phyloP scores from a whole-genome alignment of 768 basidiomycete species.

The Naganishia friedmannii region DNA sequence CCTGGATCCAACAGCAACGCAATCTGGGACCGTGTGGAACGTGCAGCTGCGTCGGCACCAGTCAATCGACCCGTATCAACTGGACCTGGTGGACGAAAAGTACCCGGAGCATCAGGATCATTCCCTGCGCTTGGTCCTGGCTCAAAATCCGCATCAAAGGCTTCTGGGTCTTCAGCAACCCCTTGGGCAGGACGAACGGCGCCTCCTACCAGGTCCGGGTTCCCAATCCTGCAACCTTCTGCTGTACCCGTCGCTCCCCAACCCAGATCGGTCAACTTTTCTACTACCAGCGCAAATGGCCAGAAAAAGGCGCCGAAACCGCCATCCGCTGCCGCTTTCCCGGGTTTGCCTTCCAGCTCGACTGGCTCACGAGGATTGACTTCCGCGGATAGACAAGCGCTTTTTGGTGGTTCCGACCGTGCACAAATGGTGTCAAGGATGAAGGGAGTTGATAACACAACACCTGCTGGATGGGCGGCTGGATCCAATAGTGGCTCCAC shows the following conservation, averaged over 20 bases:
- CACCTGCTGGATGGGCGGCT: conserved; percentile 6
- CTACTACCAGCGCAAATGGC: conserved; percentile 31
- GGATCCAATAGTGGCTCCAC: neutral
- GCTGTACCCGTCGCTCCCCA: conserved; percentile 38
- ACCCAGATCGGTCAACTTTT: conserved; percentile 46
- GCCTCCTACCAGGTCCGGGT: conserved; percentile 34
- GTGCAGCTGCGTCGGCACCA: conserved; percentile 60
- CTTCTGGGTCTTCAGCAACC: conserved; percentile 33
- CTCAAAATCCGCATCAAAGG: conserved; percentile 12
- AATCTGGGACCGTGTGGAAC: conserved; percentile 82
- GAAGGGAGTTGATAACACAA: neutral
- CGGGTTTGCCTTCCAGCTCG: conserved; percentile 38
- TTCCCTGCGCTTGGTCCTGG: conserved; percentile 43
- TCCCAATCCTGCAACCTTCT: conserved; percentile 21
- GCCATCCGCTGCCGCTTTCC: conserved; percentile 42
- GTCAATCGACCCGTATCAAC: conserved; percentile 31
- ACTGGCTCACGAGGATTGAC: conserved; percentile 17
- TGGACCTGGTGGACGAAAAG: conserved; percentile 34
- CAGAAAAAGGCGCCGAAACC: conserved; percentile 30
- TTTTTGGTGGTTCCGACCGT: neutral
- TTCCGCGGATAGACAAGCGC: conserved; percentile 33
- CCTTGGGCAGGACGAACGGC: conserved; percentile 42
- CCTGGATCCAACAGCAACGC: conserved; percentile 59
- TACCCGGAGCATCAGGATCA: conserved; percentile 43
- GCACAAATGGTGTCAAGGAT: conserved; percentile 13